Percentiles rank a stretch among this genome's conserved stretches.
Conservation (phyloP, 805 yeast species). For the Myxozyma monticola region DNA sequence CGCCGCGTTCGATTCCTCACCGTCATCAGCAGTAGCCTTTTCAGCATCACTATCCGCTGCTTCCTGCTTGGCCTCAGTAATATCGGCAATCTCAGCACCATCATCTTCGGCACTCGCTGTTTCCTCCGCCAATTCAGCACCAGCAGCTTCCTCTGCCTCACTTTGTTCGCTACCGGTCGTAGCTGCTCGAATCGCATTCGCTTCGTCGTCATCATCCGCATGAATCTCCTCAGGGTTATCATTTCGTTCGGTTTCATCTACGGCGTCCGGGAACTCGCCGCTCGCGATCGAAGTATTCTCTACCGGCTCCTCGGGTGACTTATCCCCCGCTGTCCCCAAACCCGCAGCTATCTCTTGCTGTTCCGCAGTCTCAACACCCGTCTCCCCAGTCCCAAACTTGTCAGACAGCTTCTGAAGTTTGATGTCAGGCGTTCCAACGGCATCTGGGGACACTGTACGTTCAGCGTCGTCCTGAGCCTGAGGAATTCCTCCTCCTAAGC, state of each 20-base stretch:
- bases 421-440: not conserved
- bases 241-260: not conserved
- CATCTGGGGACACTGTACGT: slow-evolving; percentile 11
- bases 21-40: slow-evolving; percentile 1
- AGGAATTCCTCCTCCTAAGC: not conserved
- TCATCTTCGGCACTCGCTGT: not conserved
- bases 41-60: not conserved
- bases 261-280: slow-evolving; percentile 2
- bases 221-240: not conserved
- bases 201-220: not conserved
- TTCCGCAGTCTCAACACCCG: not conserved
- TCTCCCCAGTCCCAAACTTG: too few species aligned
- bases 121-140: not conserved
- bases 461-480: not conserved
- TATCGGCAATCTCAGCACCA: too few species aligned
- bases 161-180: not conserved
- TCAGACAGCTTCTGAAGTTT: not conserved
- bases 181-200: not conserved
- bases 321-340: too few species aligned
- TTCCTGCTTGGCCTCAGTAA: not conserved
- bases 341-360: not conserved
- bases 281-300: too few species aligned
- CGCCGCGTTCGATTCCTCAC: slow-evolving; percentile 7
- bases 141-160: not conserved
- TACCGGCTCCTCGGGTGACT: too few species aligned